Percentiles rank a stretch among this genome's conserved stretches.
Evolutionary conservation across 768 basidiomycete genomes (phyloP).

Genomic region (Galerina marginata): DNA sequence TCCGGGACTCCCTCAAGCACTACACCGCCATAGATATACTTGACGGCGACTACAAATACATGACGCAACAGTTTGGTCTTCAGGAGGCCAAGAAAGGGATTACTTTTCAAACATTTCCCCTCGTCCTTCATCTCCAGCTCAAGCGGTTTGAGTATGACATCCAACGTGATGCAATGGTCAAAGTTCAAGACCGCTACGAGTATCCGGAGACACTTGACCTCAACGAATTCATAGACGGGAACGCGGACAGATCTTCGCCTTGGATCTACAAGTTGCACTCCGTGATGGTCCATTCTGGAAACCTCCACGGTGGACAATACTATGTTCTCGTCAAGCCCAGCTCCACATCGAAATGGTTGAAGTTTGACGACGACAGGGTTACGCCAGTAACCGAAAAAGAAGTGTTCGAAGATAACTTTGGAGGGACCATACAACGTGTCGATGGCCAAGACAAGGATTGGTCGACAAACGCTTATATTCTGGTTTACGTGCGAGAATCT

Average conservation of each 20-base stretch:
- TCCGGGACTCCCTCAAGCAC: constrained; percentile 96
- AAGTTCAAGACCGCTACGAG: constrained; percentile 99
- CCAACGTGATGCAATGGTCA: constrained; percentile 98
- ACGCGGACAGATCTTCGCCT: neutral
- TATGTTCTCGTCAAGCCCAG: neutral
- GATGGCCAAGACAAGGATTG: neutral
- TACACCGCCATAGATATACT: constrained; percentile 97
- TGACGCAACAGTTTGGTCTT: constrained; percentile 93
- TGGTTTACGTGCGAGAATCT: neutral
- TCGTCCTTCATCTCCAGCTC: constrained; percentile 95
- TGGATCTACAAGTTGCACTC: neutral
- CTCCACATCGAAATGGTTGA: neutral
- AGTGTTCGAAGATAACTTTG: neutral
- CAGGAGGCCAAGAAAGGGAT: constrained; percentile 99
- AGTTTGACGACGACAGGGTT: neutral
- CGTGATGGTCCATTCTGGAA: neutral
- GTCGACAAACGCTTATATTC: neutral
- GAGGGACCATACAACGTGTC: neutral
- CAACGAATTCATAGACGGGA: neutral
- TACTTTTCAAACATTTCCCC: constrained; percentile 98
- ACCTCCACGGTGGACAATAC: neutral
- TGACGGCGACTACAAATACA: constrained; percentile 99
- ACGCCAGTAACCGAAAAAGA: neutral
- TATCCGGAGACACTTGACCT: constrained; percentile 63
- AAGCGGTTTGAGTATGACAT: constrained; percentile 99